Base-by-base conservation (phyloP, 805 yeast species). In the Teunomyces tritomae region DNA sequence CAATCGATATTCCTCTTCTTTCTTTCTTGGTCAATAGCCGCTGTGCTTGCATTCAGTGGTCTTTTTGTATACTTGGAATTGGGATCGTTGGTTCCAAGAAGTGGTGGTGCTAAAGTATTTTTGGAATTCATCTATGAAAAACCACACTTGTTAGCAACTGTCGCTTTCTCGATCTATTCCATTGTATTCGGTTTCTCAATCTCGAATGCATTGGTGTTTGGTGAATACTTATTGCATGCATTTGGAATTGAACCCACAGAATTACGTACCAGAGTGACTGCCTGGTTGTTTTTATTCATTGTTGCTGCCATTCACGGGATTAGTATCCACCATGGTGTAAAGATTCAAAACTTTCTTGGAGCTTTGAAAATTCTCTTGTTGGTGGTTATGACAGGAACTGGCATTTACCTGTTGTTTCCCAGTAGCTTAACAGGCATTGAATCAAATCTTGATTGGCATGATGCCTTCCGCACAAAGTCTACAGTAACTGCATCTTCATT, bases 71-170 rank as follows among this genome's bases (percentile, higher is more conserved):
- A 77, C 59, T 63, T 87, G 46, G 92, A 87, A 57, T 63, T 86
- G 48, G 94, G 92, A 0, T 77, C 85, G 7, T 72, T 84, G 57
- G 70, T 85, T 8, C 90, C 92, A 0, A 69, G 86, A 55, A 82
- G 84, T 50, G 94, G 95, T 2, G 95, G 92, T 0, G 78, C 84
- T 35, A 87, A 87, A 58, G 83, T 82, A 16, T 87, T 87, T 52
- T 62, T 87, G 48, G 92, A 86, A 58, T 80, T 77, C 51, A 79
- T 85, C 16, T 87, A 82, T 59, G 74, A 76, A 43, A 77, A 65
- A 50, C 95, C 94, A 0, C 70, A 66, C 44, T 68, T 80, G 68
- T 59, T 83, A 58, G 71, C 77, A 37, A 74, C 80, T 40, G 83
- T 79, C 13, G 67, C 78, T 3, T 75, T 77, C 49, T 72, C 77